A percentile compares a stretch with the other conserved stretches of the same genome.
Evolutionary conservation across 495 filamentous ascomycete genomes (phyloP).

Genomic region (Podospora didyma): DNA sequence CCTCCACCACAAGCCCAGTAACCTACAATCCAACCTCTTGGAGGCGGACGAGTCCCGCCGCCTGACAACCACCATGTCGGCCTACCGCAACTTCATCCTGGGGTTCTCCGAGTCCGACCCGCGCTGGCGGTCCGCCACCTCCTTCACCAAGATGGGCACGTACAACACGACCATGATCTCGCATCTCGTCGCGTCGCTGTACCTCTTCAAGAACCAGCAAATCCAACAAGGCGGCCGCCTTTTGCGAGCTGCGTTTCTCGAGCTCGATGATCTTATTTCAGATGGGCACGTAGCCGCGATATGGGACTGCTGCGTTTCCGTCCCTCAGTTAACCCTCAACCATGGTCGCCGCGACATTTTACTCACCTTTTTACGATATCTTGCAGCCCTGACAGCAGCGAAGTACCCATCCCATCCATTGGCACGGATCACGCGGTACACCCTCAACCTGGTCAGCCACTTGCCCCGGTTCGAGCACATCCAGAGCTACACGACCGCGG

Average conservation of each 20-base stretch:
- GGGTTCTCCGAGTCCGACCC: conserved; percentile 3
- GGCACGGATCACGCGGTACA: neutral
- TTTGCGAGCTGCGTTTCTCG: conserved; percentile 14
- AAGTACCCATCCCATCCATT: conserved; percentile 5
- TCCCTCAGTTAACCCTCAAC: conserved; percentile 11
- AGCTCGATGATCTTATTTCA: conserved; percentile 9
- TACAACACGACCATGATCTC: conserved; percentile 13
- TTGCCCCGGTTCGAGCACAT: neutral
- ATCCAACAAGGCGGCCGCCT: conserved; percentile 3
- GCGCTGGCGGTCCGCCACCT: neutral
- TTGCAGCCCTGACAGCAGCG: neutral
- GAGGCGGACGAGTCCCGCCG: conserved; percentile 1
- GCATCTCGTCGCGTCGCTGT: conserved; percentile 10
- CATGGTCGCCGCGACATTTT: conserved; percentile 9
- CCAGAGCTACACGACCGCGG: conserved; percentile 1
- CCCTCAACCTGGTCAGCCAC: neutral
- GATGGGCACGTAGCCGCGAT: conserved; percentile 15
- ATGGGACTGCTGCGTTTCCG: conserved; percentile 15
- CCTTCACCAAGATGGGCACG: conserved; percentile 8
- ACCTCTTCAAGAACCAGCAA: conserved; percentile 1
- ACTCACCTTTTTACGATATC: conserved; percentile 10
- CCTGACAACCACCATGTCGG: conserved; percentile 1
- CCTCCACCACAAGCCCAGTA: neutral
- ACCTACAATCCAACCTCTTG: neutral
- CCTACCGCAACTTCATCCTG: conserved; percentile 5